phyloP scores from a whole-genome alignment of 2,329 filamentous ascomycete genomes.

The Alternaria sp. region DNA sequence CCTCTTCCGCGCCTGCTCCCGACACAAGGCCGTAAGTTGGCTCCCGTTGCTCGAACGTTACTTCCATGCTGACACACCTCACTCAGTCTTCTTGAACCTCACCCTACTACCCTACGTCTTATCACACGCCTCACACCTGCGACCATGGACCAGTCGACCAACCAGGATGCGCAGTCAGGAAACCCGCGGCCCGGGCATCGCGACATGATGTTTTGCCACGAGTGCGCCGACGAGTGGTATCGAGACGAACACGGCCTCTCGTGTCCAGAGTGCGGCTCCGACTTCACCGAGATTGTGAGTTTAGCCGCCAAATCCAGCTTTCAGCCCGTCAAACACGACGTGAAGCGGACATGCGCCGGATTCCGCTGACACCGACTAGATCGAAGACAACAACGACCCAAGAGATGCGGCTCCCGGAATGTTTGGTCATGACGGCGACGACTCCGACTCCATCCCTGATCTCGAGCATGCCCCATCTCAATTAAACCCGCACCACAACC shows the following conservation, averaged over 20 bases:
- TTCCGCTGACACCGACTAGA: conserved; percentile 43
- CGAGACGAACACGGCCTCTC: conserved; percentile 69
- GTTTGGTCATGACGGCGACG: conserved; percentile 35
- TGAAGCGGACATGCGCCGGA: conserved; percentile 1
- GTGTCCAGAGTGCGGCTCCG: conserved; percentile 79
- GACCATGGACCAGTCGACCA: conserved; percentile 32
- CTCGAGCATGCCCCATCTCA: conserved; percentile 30
- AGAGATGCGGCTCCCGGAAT: conserved; percentile 49
- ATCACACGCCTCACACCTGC: conserved; percentile 4
- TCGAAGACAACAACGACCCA: conserved; percentile 67
- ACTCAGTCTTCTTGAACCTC: conserved; percentile 1
- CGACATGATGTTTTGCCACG: conserved; percentile 86
- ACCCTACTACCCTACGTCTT: conserved; percentile 2
- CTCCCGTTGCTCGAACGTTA: neutral
- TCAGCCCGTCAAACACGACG: conserved; percentile 4
- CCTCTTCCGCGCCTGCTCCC: conserved; percentile 18
- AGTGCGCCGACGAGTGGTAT: conserved; percentile 82
- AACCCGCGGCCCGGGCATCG: conserved; percentile 33
- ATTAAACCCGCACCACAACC: conserved; percentile 53
- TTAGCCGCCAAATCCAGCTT: conserved; percentile 12
- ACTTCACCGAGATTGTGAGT: conserved; percentile 86
- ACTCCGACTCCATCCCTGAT: conserved; percentile 35
- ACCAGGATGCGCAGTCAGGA: conserved; percentile 22
- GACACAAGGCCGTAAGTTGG: conserved; percentile 24
- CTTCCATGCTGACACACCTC: conserved; percentile 4